Evolutionary conservation across 208 protist species (phyloP).

Genomic region (Herpetomonas tarakana): DNA sequence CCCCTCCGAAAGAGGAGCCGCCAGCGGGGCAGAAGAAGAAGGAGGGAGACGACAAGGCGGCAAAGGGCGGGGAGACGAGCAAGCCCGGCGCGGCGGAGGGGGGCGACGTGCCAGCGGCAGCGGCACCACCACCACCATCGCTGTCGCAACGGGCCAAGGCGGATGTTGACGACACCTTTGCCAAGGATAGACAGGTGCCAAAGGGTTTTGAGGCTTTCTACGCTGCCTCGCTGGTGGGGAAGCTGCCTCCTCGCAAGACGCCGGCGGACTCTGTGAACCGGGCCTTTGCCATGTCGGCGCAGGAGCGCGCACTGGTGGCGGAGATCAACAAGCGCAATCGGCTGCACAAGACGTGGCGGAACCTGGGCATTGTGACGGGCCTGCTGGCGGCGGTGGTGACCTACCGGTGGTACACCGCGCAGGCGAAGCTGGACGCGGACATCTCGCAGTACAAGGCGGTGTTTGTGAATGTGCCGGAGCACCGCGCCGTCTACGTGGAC

Average conservation of each 20-base stretch:
- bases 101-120: too few species aligned
- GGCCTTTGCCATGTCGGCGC: conserved; percentile 45
- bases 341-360: conserved; percentile 21
- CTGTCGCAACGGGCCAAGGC: too few species aligned
- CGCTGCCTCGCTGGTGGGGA: conserved; percentile 33
- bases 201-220: conserved; percentile 78
- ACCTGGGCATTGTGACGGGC: conserved; percentile 24
- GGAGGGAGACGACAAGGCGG: too few species aligned
- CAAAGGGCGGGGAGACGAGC: too few species aligned
- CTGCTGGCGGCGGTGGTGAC: conserved; percentile 25
- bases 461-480: conserved; percentile 44
- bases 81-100: too few species aligned
- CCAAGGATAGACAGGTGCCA: conserved; percentile 30
- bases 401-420: conserved; percentile 31
- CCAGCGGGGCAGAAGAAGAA: too few species aligned
- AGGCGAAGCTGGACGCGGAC: conserved; percentile 34
- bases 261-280: conserved; percentile 45
- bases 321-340: conserved; percentile 30
- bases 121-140: too few species aligned
- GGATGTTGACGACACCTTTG: conserved; percentile 14
- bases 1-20: too few species aligned
- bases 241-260: conserved; percentile 31
- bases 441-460: conserved; percentile 48
- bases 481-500: conserved; percentile 49
- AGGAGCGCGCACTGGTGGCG: conserved; percentile 51